phyloP scores from a whole-genome alignment of 2,329 filamentous ascomycete species.

The Anisogramma anomala region DNA sequence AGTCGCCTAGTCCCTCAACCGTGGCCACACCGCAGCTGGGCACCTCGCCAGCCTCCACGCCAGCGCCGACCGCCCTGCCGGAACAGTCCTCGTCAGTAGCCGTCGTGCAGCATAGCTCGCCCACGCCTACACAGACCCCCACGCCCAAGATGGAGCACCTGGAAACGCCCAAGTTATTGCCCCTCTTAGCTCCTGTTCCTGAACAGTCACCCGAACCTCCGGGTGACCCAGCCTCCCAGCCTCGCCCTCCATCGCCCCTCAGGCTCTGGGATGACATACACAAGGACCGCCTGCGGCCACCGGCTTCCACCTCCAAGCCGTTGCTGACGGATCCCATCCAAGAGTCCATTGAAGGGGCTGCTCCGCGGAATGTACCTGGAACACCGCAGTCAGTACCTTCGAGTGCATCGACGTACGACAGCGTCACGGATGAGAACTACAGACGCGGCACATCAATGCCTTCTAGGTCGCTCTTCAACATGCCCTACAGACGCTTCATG shows the following conservation, averaged over 20 bases:
- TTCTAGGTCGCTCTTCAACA: constrained; percentile 5
- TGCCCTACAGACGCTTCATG: background rate
- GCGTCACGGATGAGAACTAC: constrained; percentile 9
- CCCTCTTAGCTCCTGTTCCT: background rate
- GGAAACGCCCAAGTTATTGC: background rate
- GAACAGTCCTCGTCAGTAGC: background rate
- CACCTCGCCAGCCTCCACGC: constrained; percentile 4
- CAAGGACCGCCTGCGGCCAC: background rate
- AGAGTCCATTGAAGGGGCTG: constrained; percentile 10
- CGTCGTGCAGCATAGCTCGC: background rate
- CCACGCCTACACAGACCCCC: background rate
- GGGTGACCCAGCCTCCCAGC: background rate
- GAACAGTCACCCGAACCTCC: constrained; percentile 5
- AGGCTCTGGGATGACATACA: background rate
- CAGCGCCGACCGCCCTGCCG: constrained; percentile 2
- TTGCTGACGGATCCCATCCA: constrained; percentile 12
- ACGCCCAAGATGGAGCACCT: background rate
- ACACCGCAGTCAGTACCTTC: constrained; percentile 11
- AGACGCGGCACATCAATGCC: constrained; percentile 12
- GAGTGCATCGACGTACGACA: constrained; percentile 10
- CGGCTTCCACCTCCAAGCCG: constrained; percentile 4
- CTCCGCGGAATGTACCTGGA: constrained; percentile 5
- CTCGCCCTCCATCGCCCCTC: background rate
- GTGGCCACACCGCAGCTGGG: constrained; percentile 9
- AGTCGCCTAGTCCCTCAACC: constrained; percentile 13